These are phyloP conservation scores for Komagataea norvegica DNA, from an alignment of 1,139 yeast species.

Conservation along the genomic window DNA sequence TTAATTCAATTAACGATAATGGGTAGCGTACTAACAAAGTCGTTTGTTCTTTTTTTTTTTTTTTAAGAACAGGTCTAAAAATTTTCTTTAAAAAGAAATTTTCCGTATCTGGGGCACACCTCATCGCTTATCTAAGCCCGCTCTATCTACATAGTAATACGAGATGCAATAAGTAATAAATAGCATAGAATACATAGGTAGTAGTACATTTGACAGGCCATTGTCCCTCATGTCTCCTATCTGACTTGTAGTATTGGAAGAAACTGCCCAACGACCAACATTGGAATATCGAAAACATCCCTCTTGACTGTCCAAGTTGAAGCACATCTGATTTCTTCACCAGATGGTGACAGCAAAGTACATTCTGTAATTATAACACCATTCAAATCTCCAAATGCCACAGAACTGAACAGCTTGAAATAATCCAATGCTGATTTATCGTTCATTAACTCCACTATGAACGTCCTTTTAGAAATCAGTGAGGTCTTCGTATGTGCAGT, in stretches of 20 bases:
- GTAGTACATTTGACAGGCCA: too few relatives aligned
- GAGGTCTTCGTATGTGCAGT: conserved; percentile 43
- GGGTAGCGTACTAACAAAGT: not conserved
- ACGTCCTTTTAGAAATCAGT: conserved; percentile 37
- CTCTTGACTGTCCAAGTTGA: conserved; percentile 87
- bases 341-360: conserved; percentile 49
- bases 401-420: conserved; percentile 67
- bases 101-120: not conserved
- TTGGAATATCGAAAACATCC: conserved; percentile 87
- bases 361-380: conserved; percentile 80
- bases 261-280: conserved; percentile 90
- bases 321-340: conserved; percentile 46
- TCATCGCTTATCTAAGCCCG: not conserved
- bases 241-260: conserved; percentile 51
- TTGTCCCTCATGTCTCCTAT: conserved; percentile 4
- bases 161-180: not conserved
- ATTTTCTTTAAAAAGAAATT: conserved; percentile 4
- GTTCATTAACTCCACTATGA: conserved; percentile 82
- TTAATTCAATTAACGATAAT: not conserved
- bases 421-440: conserved; percentile 80
- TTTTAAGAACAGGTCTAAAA: too few relatives aligned
- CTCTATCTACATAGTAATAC: not conserved
- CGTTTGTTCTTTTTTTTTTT: conserved; percentile 1
- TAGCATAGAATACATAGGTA: conserved; percentile 6
- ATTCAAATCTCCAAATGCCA: conserved; percentile 79